These are phyloP conservation scores for Pilaira anomala DNA, from an alignment of 192 early-diverging fungal species.

Conservation along the genomic window DNA sequence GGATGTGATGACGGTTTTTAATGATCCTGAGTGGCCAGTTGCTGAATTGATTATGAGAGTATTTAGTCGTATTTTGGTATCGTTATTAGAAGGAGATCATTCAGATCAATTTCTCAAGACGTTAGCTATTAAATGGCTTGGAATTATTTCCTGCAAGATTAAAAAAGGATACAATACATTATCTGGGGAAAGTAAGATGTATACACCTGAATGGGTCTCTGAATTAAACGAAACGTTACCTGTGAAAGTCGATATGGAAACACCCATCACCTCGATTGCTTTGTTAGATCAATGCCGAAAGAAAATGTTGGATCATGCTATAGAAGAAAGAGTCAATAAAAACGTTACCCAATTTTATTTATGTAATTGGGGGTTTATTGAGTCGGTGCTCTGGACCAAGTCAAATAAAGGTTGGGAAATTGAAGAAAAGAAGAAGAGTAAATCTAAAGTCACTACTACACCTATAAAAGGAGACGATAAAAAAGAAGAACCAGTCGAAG, in stretches of 20 bases:
- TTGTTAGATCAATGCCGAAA: slow-evolving; percentile 16
- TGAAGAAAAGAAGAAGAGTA: not conserved
- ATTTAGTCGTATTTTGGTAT: slow-evolving; percentile 70
- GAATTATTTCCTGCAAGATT: slow-evolving; percentile 49
- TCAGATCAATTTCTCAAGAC: slow-evolving; percentile 50
- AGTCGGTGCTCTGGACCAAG: slow-evolving; percentile 15
- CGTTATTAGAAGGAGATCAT: slow-evolving; percentile 59
- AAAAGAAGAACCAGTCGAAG: not conserved
- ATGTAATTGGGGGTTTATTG: slow-evolving; percentile 37
- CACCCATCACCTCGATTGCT: not conserved
- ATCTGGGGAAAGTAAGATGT: not conserved
- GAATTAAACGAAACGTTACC: slow-evolving; percentile 17
- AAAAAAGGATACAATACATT: slow-evolving; percentile 8
- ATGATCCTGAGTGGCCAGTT: slow-evolving; percentile 88
- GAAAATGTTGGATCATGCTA: slow-evolving; percentile 9
- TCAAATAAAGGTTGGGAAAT: slow-evolving; percentile 13
- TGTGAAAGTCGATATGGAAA: not conserved
- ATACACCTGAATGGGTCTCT: slow-evolving; percentile 27
- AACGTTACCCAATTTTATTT: slow-evolving; percentile 27
- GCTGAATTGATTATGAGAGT: slow-evolving; percentile 70
- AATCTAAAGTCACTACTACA: not conserved
- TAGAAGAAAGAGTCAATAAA: not conserved
- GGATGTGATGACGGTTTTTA: slow-evolving; percentile 68
- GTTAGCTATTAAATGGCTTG: slow-evolving; percentile 64
- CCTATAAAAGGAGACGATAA: not conserved